phyloP scores from a whole-genome alignment of 257 asterid genomes.

The Plectranthus barbatus region DNA sequence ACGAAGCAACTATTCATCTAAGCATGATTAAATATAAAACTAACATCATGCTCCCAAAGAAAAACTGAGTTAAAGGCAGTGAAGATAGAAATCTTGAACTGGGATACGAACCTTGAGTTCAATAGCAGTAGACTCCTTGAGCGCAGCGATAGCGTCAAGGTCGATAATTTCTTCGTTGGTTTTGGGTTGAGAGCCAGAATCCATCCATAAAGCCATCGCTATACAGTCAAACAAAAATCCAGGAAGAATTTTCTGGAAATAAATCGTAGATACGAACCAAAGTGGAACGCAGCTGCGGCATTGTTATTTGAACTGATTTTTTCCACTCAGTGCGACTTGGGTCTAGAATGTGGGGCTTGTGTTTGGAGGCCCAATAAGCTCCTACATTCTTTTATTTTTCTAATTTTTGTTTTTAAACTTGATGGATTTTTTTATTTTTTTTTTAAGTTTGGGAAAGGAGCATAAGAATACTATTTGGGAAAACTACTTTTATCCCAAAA shows the following conservation, averaged over 20 bases:
- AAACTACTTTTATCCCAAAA: too few relatives aligned
- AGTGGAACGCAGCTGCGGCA: background rate
- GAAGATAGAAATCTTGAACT: background rate
- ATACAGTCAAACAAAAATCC: background rate
- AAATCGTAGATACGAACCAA: background rate
- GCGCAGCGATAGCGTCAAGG: slow-evolving; percentile 71
- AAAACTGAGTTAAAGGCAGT: background rate
- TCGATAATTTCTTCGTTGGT: slow-evolving; percentile 43
- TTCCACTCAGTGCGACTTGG: background rate
- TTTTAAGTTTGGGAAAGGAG: too few relatives aligned
- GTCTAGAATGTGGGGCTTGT: too few relatives aligned
- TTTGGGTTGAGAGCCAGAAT: slow-evolving; percentile 61
- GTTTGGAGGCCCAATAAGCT: too few relatives aligned
- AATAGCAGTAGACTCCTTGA: slow-evolving; percentile 68
- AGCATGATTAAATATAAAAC: background rate
- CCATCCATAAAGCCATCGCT: slow-evolving; percentile 68
- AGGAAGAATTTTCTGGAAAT: slow-evolving; percentile 5
- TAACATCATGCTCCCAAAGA: background rate
- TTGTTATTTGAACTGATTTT: background rate
- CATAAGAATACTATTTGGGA: too few relatives aligned
- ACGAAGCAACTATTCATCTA: background rate
- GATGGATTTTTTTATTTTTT: too few relatives aligned
- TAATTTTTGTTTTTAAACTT: too few relatives aligned
- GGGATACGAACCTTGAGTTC: slow-evolving; percentile 61
- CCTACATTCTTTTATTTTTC: too few relatives aligned